phyloP scores from a whole-genome alignment of 768 basidiomycete genomes.

The Collybiopsis luxurians region DNA sequence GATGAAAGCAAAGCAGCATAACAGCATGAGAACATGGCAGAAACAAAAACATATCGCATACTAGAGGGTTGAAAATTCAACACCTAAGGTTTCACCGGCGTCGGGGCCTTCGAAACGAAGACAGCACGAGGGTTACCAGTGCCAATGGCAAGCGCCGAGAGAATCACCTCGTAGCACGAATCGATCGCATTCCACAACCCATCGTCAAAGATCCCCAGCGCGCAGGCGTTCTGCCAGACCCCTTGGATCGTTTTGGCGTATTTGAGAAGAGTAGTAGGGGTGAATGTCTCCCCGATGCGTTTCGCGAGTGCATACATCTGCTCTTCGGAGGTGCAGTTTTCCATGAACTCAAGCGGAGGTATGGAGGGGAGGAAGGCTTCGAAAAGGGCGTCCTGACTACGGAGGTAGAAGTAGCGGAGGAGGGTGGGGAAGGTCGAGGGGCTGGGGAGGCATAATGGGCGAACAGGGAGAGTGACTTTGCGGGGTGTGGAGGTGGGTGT shows the following conservation, averaged over 20 bases:
- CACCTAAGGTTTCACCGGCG: neutral
- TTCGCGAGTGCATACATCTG: constrained; percentile 24
- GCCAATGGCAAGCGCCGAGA: constrained; percentile 56
- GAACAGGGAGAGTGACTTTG: constrained; percentile 53
- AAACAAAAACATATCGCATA: neutral
- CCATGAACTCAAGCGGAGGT: constrained; percentile 38
- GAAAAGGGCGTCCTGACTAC: constrained; percentile 49
- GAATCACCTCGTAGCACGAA: constrained; percentile 62
- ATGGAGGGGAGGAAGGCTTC: constrained; percentile 55
- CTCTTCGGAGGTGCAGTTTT: constrained; percentile 13
- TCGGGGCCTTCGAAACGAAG: neutral
- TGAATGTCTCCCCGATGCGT: constrained; percentile 37
- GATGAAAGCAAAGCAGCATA: neutral
- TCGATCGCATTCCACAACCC: constrained; percentile 68
- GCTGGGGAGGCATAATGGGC: constrained; percentile 59
- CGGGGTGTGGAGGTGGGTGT: constrained; percentile 28
- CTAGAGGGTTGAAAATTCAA: no score
- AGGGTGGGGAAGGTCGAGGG: constrained; percentile 60
- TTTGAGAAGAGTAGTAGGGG: constrained; percentile 44
- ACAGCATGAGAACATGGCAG: neutral
- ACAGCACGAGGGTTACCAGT: constrained; percentile 32
- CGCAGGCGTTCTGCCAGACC: constrained; percentile 70
- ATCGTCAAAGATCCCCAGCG: constrained; percentile 66
- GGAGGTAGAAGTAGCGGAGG: constrained; percentile 66
- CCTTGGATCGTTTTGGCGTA: constrained; percentile 53